phyloP scores from a whole-genome alignment of 169 alveolate species.

The Eimeria maxima region DNA sequence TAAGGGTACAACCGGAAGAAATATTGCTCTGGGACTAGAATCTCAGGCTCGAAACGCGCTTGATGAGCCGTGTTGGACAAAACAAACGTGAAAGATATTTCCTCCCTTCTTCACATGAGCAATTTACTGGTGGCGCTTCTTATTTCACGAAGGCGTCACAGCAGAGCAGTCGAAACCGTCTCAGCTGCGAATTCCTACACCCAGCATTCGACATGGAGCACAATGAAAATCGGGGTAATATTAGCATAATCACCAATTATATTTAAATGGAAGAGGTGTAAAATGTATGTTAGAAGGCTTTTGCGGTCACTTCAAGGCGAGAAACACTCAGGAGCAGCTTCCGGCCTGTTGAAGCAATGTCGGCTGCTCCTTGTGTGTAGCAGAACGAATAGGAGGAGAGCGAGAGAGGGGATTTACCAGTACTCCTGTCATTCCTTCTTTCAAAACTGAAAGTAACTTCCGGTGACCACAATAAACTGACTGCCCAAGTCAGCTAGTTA shows the following conservation, averaged over 20 bases:
- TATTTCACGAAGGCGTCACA: background rate
- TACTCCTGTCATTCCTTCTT: background rate
- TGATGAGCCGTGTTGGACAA: background rate
- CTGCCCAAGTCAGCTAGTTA: slow-evolving; percentile 4
- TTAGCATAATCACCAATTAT: background rate
- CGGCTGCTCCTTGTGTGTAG: slow-evolving; percentile 63
- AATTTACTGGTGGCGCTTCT: background rate
- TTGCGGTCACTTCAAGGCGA: background rate
- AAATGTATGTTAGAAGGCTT: background rate
- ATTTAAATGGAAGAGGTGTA: background rate
- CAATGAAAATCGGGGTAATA: background rate
- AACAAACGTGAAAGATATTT: background rate
- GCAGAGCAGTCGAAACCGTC: slow-evolving; percentile 10
- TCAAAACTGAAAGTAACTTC: background rate
- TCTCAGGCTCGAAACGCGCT: background rate
- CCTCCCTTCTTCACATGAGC: background rate
- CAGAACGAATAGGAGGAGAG: slow-evolving; percentile 6
- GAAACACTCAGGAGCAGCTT: background rate
- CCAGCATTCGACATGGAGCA: background rate
- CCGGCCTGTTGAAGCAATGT: slow-evolving; percentile 34
- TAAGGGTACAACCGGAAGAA: background rate
- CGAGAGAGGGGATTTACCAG: background rate
- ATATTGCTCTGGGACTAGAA: background rate
- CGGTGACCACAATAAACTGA: background rate
- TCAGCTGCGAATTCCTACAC: background rate